Conservation (phyloP, 2,329 filamentous ascomycete genomes). For the Aureobasidium leucospermi region DNA sequence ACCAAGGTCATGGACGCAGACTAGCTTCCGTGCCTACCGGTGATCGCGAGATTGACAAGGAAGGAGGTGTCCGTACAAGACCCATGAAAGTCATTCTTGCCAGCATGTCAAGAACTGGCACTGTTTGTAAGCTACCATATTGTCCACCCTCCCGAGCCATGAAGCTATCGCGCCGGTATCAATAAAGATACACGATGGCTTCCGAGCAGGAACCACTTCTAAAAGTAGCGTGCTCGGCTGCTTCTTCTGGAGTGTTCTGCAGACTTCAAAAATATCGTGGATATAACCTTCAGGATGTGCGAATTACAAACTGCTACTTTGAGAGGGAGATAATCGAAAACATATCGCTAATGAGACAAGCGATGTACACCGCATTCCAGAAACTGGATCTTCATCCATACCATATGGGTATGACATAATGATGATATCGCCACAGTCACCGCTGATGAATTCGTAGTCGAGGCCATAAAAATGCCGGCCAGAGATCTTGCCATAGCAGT, state of each 20-base stretch:
- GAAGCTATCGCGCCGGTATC: too few species aligned
- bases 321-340: not conserved
- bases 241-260: too few species aligned
- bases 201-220: too few species aligned
- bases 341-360: not conserved
- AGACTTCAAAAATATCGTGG: too few species aligned
- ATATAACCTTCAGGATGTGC: too few species aligned
- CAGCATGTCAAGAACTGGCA: constrained; percentile 22
- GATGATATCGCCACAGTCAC: not conserved
- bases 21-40: not conserved
- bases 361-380: not conserved
- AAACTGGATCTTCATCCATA: constrained; percentile 13
- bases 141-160: not conserved
- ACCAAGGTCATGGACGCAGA: not conserved
- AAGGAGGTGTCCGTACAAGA: constrained; percentile 14
- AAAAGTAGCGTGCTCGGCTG: too few species aligned
- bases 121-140: constrained; percentile 14
- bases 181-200: too few species aligned
- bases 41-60: not conserved
- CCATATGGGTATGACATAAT: constrained; percentile 16
- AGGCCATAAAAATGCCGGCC: constrained; percentile 16
- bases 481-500: constrained; percentile 17
- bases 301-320: not conserved
- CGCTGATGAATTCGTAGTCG: not conserved
- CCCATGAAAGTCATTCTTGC: constrained; percentile 21